A percentile compares a stretch with the other conserved stretches of the same genome.
These are phyloP conservation scores for Cucumis sativus DNA, from an alignment of 306 rosid genomes.

Conservation along the genomic window DNA sequence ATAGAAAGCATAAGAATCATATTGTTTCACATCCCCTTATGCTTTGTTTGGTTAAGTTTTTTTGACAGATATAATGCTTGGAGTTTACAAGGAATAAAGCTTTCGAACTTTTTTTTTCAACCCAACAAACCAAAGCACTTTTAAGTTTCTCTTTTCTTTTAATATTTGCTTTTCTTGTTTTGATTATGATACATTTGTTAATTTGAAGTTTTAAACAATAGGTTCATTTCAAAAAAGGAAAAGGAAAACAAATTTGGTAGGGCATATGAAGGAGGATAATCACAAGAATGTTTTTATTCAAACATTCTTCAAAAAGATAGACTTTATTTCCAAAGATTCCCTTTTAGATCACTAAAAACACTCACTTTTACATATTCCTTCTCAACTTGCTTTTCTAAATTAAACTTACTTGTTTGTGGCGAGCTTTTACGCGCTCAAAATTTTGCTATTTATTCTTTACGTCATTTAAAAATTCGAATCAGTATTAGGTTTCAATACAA, in stretches of 20 bases:
- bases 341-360: not conserved
- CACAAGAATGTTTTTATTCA: not conserved
- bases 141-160: not conserved
- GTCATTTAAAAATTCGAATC: not conserved
- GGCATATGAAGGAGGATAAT: not conserved
- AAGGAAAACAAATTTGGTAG: not conserved
- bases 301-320: not conserved
- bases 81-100: not conserved
- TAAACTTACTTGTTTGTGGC: not conserved
- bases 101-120: not conserved
- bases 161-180: not conserved
- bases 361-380: not conserved
- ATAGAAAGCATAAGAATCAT: not conserved
- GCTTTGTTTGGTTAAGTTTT: not conserved
- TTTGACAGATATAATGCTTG: not conserved
- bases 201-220: too few species aligned
- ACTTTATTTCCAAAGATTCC: not conserved
- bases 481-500: too few species aligned
- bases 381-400: not conserved
- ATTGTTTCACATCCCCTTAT: not conserved
- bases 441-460: not conserved
- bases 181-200: too few species aligned
- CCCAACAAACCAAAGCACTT: not conserved
- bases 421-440: not conserved
- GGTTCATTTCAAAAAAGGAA: too few species aligned